Conservation (phyloP, 2,329 filamentous ascomycete genomes). For the Aspergillus intermedius region DNA sequence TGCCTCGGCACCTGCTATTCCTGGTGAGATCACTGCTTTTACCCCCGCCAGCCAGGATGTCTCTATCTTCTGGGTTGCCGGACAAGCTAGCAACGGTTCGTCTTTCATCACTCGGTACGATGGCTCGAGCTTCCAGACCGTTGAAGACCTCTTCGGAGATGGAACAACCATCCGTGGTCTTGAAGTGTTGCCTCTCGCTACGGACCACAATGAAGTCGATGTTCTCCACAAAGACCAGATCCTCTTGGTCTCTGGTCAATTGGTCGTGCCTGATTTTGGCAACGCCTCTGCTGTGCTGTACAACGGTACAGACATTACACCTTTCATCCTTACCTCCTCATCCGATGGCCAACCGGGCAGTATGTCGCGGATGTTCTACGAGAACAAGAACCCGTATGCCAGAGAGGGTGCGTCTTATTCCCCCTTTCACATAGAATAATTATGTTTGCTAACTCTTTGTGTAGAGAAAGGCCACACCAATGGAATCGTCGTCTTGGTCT, state of each 20-base stretch:
- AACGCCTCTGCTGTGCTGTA: constrained; percentile 80
- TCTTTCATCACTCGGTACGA: constrained; percentile 79
- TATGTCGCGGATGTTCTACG: constrained; percentile 75
- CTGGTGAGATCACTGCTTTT: constrained; percentile 72
- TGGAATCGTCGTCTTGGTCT: constrained; percentile 41
- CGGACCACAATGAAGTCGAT: constrained; percentile 58
- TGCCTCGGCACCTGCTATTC: constrained; percentile 49
- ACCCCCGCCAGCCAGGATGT: constrained; percentile 66
- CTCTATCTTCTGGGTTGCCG: constrained; percentile 74
- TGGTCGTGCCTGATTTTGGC: constrained; percentile 69
- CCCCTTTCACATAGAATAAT: neutral
- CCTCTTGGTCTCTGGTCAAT: constrained; percentile 76
- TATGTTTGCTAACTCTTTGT: constrained; percentile 8
- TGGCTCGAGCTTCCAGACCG: constrained; percentile 61
- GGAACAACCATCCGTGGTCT: constrained; percentile 69
- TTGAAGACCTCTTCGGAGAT: constrained; percentile 56
- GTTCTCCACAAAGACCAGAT: constrained; percentile 62
- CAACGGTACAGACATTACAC: constrained; percentile 70
- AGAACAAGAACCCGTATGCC: constrained; percentile 70
- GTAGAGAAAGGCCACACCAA: constrained; percentile 35
- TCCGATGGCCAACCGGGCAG: constrained; percentile 61
- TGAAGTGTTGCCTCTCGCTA: constrained; percentile 68
- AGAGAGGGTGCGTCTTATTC: constrained; percentile 41
- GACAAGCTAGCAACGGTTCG: constrained; percentile 60
- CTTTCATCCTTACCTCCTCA: constrained; percentile 73